These are phyloP conservation scores for Forsythia suspensa DNA, from an alignment of 257 asterid species.

Conservation along the genomic window DNA sequence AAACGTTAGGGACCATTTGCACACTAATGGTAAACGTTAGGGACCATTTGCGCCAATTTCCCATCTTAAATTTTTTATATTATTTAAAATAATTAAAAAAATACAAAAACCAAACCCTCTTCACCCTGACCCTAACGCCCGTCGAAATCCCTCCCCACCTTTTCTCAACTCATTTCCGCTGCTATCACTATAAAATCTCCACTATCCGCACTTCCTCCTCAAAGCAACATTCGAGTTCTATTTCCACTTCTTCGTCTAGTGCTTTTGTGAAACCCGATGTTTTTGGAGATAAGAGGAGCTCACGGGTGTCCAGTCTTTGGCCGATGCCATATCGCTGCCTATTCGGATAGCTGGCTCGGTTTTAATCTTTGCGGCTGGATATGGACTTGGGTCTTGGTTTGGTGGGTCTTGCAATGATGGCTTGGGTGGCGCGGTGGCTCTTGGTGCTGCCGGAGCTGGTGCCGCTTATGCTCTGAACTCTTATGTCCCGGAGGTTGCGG, in stretches of 20 bases:
- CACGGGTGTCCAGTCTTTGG: constrained; percentile 62
- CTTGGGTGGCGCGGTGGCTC: constrained; percentile 77
- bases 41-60: too few species aligned
- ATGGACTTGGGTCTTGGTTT: constrained; percentile 71
- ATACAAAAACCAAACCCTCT: too few species aligned
- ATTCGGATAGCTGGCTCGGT: constrained; percentile 76
- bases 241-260: constrained; percentile 17
- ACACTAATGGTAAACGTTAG: too few species aligned
- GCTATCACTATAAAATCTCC: constrained; percentile 35
- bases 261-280: constrained; percentile 44
- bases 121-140: constrained; percentile 39
- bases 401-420: constrained; percentile 76
- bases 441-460: constrained; percentile 89
- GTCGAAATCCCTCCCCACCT: constrained; percentile 34
- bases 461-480: constrained; percentile 83
- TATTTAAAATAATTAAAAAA: too few species aligned
- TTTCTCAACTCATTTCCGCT: constrained; percentile 31
- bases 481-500: constrained; percentile 87
- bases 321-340: constrained; percentile 73
- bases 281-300: constrained; percentile 75
- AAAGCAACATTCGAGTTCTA: constrained; percentile 5
- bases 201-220: constrained; percentile 32
- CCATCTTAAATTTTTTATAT: too few species aligned
- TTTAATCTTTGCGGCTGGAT: constrained; percentile 79
- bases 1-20: too few species aligned